Conservation (phyloP, 192 early-diverging fungal species). For the Oehlia diaphana region DNA sequence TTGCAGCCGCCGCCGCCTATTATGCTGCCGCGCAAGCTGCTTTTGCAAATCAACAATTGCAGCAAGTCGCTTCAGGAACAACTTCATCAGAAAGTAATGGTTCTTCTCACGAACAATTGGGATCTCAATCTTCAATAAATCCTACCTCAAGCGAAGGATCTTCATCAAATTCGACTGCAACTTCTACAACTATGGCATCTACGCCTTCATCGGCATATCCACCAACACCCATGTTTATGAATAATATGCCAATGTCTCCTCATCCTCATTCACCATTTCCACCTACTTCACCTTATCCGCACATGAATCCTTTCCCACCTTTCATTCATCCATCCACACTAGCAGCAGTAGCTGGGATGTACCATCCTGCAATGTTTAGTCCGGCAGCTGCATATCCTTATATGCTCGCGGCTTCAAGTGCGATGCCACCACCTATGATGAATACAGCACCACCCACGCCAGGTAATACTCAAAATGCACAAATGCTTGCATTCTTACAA, state of each 20-base stretch:
- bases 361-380: conserved; percentile 30
- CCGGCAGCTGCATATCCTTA: conserved; percentile 27
- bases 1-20: conserved; percentile 32
- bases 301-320: conserved; percentile 30
- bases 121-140: neutral
- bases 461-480: conserved; percentile 6
- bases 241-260: conserved; percentile 30
- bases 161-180: neutral
- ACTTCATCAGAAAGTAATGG: conserved; percentile 16
- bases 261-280: conserved; percentile 31
- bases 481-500: conserved; percentile 26
- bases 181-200: neutral
- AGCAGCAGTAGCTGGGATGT: conserved; percentile 32
- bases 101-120: conserved; percentile 21
- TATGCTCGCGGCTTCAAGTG: conserved; percentile 21
- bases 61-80: conserved; percentile 10
- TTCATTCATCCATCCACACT: conserved; percentile 28
- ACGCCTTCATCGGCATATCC: conserved; percentile 7
- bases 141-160: conserved; percentile 11
- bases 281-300: conserved; percentile 25
- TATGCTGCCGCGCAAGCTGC: conserved; percentile 22
- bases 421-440: conserved; percentile 25
- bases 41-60: conserved; percentile 29
- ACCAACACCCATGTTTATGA: conserved; percentile 30
- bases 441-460: conserved; percentile 18